Conservation (phyloP, 1,284 basidiomycete genomes). For the Tremellales sp. region DNA sequence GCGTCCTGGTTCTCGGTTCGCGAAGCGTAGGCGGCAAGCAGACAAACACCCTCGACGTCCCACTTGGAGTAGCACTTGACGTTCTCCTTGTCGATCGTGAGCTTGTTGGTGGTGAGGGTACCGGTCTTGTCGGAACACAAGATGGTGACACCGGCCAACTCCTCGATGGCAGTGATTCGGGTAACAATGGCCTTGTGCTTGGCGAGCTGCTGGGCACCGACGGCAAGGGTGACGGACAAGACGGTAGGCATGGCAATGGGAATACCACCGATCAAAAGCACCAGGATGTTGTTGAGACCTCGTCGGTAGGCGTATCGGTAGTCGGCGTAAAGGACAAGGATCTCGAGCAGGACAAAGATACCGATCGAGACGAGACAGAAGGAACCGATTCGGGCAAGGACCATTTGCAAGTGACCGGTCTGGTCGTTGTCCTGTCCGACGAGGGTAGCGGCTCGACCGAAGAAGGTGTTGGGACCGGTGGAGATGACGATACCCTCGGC, state of each 20-base stretch:
- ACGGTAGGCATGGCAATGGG: conserved; percentile 99
- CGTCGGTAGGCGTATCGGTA: conserved; percentile 86
- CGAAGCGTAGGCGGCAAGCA: conserved; percentile 90
- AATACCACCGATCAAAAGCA: conserved; percentile 97
- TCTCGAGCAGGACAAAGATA: conserved; percentile 86
- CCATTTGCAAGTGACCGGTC: conserved; percentile 95
- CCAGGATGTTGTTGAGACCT: conserved; percentile 93
- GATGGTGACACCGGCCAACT: conserved; percentile 93
- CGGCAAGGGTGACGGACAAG: conserved; percentile 90
- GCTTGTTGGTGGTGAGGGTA: conserved; percentile 97
- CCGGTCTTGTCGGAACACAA: conserved; percentile 97
- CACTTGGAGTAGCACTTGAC: conserved; percentile 89
- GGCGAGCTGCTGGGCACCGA: conserved; percentile 95
- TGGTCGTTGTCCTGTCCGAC: conserved; percentile 95
- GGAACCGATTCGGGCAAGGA: conserved; percentile 90
- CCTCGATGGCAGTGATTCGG: conserved; percentile 96
- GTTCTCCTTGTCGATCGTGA: conserved; percentile 90
- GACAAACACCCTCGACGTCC: conserved; percentile 83
- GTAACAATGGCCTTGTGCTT: conserved; percentile 99
- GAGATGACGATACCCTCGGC: conserved; percentile 95
- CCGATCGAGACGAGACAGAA: conserved; percentile 93
- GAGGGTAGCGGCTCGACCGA: conserved; percentile 89
- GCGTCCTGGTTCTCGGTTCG: conserved; percentile 99
- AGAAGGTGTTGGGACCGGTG: conserved; percentile 92
- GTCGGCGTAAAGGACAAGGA: conserved; percentile 79